Evolutionary conservation across 345 rosid species (phyloP), one percentile per base, ranked within the genome.

Genomic region (Populus deltoides): DNA sequence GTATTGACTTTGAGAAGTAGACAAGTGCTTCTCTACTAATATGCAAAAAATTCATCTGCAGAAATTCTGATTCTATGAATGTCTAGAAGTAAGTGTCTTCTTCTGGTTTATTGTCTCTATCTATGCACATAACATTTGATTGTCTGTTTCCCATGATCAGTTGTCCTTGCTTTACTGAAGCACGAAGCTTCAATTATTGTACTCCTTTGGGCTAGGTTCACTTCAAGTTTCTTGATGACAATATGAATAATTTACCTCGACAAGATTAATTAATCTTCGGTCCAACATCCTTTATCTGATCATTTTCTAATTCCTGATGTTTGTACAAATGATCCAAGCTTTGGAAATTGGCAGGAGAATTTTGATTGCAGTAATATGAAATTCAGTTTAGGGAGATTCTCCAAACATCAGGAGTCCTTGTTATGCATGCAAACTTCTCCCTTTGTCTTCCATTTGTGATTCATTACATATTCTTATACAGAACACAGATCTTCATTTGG

Each of bases 151-250:
- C 27, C 41, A 51, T 69, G 17, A 2, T 25, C 36, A 55, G 8
- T 68, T 55, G 68, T 17, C 79, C 68, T 68, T 69, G 55, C 68
- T 66, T 75, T 27, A 45, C 66, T n/a, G 43, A 75, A 61, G 27
- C 45, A 29, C 27, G 8, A 39, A 8, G 8, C 70, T 75, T 24
- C 61, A 57, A 39, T 39, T 62, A 25, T 25, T 29, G 13, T 74
- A 59, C 18, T 43, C 39, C 39, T 65, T 29, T 18, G 39, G 41
- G 15, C 38, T 25, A 16, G 61, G 20, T 29, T 2, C 67, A 45
- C 20, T 22, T 12, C 22, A 24, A 18, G 18, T 59, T 59, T 59
- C 65, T 59, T 61, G 33, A 73, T 36, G 68, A 13, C 15, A 41
- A 11, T 43, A 43, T 41, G 45, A 41, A 41, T 10, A 43, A 43